Evolutionary conservation across 305 asterid genomes (phyloP), one percentile per base, ranked within the genome.

Genomic region (Solanum hybrid): DNA sequence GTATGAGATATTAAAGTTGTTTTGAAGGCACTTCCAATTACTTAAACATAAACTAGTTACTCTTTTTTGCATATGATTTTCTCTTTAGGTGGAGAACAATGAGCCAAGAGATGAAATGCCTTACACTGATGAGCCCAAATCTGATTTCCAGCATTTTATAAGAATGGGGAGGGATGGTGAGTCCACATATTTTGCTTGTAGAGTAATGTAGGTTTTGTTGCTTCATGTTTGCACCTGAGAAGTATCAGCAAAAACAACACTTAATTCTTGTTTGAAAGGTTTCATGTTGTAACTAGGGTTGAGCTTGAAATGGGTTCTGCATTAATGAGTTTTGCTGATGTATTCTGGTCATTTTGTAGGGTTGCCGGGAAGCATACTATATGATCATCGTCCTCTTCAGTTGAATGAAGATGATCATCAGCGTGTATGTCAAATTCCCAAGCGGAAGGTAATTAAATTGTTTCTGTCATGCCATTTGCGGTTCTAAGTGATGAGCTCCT

Each of bases 351-450:
- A 42, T 42, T 81, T 86, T 85, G 87, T 84, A 96, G 99, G 93
- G 86, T 92, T 93, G 97, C 95, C 95, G 40, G 35, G 90, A 88
- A 35, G 40, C 24, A 17, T 11, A 71, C 88, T 97, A 38, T 93
- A 89, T 36, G 98, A 96, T 85, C 99, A 96, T 89, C 93, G 90
- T 7, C 98, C 98, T 10, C 91, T 93, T 27, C 77, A 64, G 32
- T 84, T 95, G 26, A 95, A 96, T 79, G 88, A 84, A 6, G 98
- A 96, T 88, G 99, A 96, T 86, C 91, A 91, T 17, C 94, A 90
- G 32, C 97, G 98, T 20, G 97, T 95, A 9, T 90, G 95, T 38
- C 92, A 86, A 51, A 92, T 96, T 66, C 99, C 99, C 1, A 94
- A 92, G 89, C 90, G 64, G 31, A 96, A 96, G 93, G 93, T 92